Conservation (phyloP, 2,329 filamentous ascomycete genomes). For the Aspergillus sp. region DNA sequence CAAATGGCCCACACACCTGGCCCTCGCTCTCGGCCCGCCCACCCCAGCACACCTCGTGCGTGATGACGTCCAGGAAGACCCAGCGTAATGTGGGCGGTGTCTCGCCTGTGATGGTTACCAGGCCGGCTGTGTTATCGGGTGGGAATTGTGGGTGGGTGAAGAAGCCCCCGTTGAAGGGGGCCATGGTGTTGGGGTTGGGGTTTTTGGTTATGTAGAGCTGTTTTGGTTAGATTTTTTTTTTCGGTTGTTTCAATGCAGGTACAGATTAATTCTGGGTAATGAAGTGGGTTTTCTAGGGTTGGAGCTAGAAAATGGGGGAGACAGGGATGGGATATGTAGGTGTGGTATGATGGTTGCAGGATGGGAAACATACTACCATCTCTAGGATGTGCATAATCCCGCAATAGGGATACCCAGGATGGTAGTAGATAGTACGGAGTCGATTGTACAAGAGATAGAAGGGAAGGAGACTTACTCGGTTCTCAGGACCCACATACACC, state of each 20-base stretch:
- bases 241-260: too few relatives aligned
- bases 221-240: not conserved
- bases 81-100: conserved; percentile 26
- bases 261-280: too few relatives aligned
- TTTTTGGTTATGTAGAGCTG: conserved; percentile 28
- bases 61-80: conserved; percentile 28
- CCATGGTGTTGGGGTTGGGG: conserved; percentile 17
- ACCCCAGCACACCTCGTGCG: conserved; percentile 29
- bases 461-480: not conserved
- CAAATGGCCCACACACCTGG: conserved; percentile 27
- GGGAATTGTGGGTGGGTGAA: conserved; percentile 28
- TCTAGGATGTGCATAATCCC: not conserved
- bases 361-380: not conserved
- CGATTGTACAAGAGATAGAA: too few relatives aligned
- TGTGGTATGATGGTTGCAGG: not conserved
- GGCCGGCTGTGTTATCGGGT: conserved; percentile 25
- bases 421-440: too few relatives aligned
- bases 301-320: too few relatives aligned
- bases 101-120: conserved; percentile 29
- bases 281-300: too few relatives aligned
- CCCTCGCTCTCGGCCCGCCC: conserved; percentile 26
- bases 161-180: conserved; percentile 28
- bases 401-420: too few relatives aligned
- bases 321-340: too few relatives aligned
- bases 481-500: conserved; percentile 6